Conservation (phyloP, 2,329 filamentous ascomycete genomes). For the Monosporascus sp. region DNA sequence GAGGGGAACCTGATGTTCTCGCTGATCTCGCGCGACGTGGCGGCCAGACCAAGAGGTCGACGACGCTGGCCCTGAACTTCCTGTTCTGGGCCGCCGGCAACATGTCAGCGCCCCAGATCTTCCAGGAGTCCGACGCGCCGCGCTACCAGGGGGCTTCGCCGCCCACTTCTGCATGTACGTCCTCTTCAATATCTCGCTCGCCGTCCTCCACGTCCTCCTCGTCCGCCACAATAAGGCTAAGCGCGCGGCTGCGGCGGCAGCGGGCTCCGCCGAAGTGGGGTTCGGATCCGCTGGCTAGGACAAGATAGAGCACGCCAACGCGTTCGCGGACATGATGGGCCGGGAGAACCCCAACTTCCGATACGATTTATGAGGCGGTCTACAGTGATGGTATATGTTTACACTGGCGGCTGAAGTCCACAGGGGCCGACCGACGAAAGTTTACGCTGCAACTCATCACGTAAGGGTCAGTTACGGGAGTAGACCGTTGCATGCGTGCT, state of each 20-base stretch:
- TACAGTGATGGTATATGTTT: too few species aligned
- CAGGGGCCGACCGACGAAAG: too few species aligned
- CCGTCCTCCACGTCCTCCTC: slow-evolving; percentile 18
- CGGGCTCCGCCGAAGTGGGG: not conserved
- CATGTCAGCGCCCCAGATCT: slow-evolving; percentile 36
- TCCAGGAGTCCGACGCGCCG: slow-evolving; percentile 28
- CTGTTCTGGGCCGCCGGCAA: slow-evolving; percentile 38
- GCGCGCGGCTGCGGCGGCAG: slow-evolving; percentile 2
- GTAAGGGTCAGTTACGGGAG: too few species aligned
- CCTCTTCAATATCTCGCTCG: slow-evolving; percentile 26
- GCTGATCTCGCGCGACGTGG: slow-evolving; percentile 35
- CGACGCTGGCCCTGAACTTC: slow-evolving; percentile 35
- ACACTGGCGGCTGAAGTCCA: too few species aligned
- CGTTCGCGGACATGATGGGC: slow-evolving; percentile 12
- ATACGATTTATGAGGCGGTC: not conserved
- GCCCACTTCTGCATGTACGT: slow-evolving; percentile 31
- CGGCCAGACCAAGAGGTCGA: slow-evolving; percentile 39
- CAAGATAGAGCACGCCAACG: slow-evolving; percentile 6
- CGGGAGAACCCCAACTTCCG: slow-evolving; percentile 14
- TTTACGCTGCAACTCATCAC: too few species aligned
- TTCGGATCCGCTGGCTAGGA: not conserved
- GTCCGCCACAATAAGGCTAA: slow-evolving; percentile 18
- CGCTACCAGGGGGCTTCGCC: slow-evolving; percentile 31
- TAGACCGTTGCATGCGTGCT: too few species aligned
- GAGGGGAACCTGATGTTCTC: slow-evolving; percentile 37